Conservation (phyloP, 2,329 filamentous ascomycete genomes). For the Monilinia fructigena region DNA sequence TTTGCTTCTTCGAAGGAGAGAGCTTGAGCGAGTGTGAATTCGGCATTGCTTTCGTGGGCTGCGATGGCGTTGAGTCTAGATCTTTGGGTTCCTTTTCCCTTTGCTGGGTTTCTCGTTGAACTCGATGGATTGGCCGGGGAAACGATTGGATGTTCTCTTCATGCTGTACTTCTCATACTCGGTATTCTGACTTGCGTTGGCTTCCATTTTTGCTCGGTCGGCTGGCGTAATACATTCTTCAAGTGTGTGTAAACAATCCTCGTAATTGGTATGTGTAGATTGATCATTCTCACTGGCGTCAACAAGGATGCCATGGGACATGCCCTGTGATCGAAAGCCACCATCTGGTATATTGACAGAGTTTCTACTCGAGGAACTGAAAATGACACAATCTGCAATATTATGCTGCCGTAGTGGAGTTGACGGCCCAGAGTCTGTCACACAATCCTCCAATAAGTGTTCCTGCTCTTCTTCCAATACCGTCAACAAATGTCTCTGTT, state of each 20-base stretch:
- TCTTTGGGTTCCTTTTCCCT: not conserved
- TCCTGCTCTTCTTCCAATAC: constrained; percentile 12
- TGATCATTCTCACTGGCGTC: constrained; percentile 8
- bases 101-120: not conserved
- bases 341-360: constrained; percentile 1
- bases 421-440: constrained; percentile 1
- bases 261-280: constrained; percentile 8
- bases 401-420: constrained; percentile 15
- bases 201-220: constrained; percentile 13
- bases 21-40: not conserved
- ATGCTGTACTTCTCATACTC: constrained; percentile 8
- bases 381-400: constrained; percentile 12
- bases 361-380: not conserved
- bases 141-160: not conserved
- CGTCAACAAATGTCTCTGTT: not conserved
- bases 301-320: not conserved
- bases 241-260: constrained; percentile 15
- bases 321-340: not conserved
- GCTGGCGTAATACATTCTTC: constrained; percentile 17
- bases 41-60: constrained; percentile 4
- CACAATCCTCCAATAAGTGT: constrained; percentile 15
- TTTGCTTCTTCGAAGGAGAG: not conserved
- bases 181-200: not conserved
- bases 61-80: not conserved
- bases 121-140: not conserved